A percentile compares a stretch with the other conserved stretches of the same genome.
These are phyloP conservation scores for Podaxis carcinomalis DNA, from an alignment of 768 basidiomycete species.

Conservation along the genomic window DNA sequence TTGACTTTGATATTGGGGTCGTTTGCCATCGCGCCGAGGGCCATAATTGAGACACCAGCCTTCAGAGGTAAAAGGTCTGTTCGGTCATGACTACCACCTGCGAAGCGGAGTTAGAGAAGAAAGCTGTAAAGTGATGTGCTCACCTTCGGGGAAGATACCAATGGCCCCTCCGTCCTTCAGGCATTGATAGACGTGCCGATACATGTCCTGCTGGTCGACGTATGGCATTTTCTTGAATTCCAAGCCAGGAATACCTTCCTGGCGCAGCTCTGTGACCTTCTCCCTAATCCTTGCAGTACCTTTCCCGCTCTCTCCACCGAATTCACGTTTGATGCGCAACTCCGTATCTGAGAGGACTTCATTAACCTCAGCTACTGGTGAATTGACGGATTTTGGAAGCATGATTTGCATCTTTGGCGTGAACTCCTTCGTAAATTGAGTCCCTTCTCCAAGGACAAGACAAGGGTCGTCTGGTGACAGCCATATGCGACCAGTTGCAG, in stretches of 20 bases:
- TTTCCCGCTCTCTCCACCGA: slow-evolving; percentile 77
- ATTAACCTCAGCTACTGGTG: slow-evolving; percentile 74
- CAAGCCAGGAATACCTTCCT: slow-evolving; percentile 56
- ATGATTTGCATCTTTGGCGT: slow-evolving; percentile 79
- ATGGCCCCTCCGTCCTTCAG: slow-evolving; percentile 86
- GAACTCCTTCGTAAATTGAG: slow-evolving; percentile 73
- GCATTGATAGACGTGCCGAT: slow-evolving; percentile 85
- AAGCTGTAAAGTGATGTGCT: background rate
- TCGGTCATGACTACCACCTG: slow-evolving; percentile 97
- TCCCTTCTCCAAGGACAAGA: slow-evolving; percentile 78
- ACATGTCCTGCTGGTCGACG: slow-evolving; percentile 94
- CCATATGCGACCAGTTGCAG: slow-evolving; percentile 68
- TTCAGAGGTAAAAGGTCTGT: slow-evolving; percentile 95
- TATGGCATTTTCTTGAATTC: slow-evolving; percentile 82
- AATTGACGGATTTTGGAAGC: slow-evolving; percentile 77
- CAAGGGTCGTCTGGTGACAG: slow-evolving; percentile 76
- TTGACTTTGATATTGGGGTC: slow-evolving; percentile 83
- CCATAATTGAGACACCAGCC: slow-evolving; percentile 97
- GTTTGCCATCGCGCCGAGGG: slow-evolving; percentile 94
- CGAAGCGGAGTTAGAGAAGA: slow-evolving; percentile 1
- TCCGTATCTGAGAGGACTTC: slow-evolving; percentile 89
- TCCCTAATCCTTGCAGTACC: slow-evolving; percentile 65
- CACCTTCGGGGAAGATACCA: slow-evolving; percentile 98
- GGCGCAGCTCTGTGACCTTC: slow-evolving; percentile 54
- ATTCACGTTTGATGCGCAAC: slow-evolving; percentile 80